These are phyloP conservation scores for Aspergillus unguis DNA, from an alignment of 2,329 filamentous ascomycete species.

Conservation along the genomic window DNA sequence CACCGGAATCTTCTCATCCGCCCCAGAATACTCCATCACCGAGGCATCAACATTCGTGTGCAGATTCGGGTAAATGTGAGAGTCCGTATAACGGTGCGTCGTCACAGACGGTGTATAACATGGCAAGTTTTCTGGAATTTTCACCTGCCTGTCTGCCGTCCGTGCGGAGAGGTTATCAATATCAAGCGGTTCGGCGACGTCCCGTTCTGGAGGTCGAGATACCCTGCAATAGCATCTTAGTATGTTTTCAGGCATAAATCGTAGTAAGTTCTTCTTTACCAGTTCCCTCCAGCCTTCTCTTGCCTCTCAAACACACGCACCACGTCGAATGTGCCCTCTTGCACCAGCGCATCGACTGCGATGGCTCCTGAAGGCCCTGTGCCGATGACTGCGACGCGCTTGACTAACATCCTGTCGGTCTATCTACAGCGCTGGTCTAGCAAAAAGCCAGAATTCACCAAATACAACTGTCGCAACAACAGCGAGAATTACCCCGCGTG, in stretches of 20 bases:
- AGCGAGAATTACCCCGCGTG: too few relatives aligned
- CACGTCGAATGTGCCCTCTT: slow-evolving; percentile 57
- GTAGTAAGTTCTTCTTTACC: slow-evolving; percentile 42
- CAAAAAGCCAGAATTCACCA: not conserved
- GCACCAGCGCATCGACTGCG: slow-evolving; percentile 57
- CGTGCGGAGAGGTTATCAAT: slow-evolving; percentile 48
- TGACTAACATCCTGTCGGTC: slow-evolving; percentile 18
- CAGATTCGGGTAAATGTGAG: slow-evolving; percentile 60
- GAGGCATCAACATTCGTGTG: slow-evolving; percentile 62
- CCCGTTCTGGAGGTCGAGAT: slow-evolving; percentile 34
- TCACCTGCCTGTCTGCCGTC: slow-evolving; percentile 49
- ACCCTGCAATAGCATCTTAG: slow-evolving; percentile 21
- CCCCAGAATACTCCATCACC: slow-evolving; percentile 57
- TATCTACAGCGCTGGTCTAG: not conserved
- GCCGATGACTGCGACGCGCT: slow-evolving; percentile 58
- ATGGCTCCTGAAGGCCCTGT: slow-evolving; percentile 61
- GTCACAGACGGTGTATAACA: slow-evolving; percentile 41
- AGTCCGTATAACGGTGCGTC: slow-evolving; percentile 54
- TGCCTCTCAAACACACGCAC: slow-evolving; percentile 63
- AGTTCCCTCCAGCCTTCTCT: slow-evolving; percentile 59
- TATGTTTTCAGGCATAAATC: not conserved
- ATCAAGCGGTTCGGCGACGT: slow-evolving; percentile 38
- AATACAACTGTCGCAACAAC: not conserved
- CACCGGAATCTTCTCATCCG: slow-evolving; percentile 52
- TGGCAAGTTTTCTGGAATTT: slow-evolving; percentile 50